A percentile compares a stretch with the other conserved stretches of the same genome.
phyloP scores from a whole-genome alignment of 257 asterid species.

The Echites panduratus region DNA sequence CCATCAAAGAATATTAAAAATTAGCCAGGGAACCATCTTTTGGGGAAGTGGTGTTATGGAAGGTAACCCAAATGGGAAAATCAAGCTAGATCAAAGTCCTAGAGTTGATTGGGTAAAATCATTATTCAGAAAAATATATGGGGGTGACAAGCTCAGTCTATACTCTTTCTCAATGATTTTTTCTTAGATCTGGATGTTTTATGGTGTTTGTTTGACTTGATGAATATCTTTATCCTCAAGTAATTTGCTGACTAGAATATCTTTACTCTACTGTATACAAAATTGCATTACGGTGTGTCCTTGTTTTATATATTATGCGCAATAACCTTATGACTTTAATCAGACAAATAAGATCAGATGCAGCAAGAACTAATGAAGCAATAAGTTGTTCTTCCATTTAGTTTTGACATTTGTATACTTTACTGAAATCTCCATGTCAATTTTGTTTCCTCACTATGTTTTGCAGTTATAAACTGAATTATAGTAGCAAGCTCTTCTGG shows the following conservation, averaged over 20 bases:
- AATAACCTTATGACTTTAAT: background rate
- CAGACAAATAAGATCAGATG: background rate
- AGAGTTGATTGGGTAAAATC: constrained; percentile 85
- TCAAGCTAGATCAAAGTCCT: constrained; percentile 84
- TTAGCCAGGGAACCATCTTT: constrained; percentile 90
- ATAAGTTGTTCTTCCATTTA: background rate
- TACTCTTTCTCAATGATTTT: too few species aligned
- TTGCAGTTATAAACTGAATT: constrained; percentile 95
- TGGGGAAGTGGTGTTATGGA: constrained; percentile 87
- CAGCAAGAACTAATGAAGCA: background rate
- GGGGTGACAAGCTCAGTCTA: too few species aligned
- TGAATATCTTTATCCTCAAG: background rate
- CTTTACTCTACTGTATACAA: background rate
- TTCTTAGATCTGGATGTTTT: background rate
- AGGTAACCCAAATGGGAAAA: constrained; percentile 94
- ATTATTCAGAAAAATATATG: too few species aligned
- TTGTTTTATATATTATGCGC: background rate
- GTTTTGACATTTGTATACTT: background rate
- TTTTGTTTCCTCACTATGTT: background rate
- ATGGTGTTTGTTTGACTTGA: background rate
- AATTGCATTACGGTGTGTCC: background rate
- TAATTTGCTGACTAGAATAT: background rate
- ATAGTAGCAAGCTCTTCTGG: constrained; percentile 97
- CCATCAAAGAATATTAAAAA: constrained; percentile 86
- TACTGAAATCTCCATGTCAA: background rate